Evolutionary conservation across 345 rosid genomes (phyloP).

Genomic region (Populus alba): DNA sequence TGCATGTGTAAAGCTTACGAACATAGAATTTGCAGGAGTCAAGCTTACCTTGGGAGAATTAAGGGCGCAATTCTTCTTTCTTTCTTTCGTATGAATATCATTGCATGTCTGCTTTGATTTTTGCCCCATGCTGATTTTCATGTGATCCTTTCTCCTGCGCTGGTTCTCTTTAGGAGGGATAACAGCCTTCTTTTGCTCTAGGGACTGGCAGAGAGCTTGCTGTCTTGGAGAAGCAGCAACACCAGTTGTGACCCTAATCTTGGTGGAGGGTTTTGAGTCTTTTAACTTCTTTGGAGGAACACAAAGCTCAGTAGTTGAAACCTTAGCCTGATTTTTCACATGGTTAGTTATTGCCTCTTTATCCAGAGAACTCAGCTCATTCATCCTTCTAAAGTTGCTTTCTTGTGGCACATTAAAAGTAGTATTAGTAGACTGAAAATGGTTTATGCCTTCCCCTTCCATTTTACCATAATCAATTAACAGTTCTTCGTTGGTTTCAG

Average conservation of each 20-base stretch:
- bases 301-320: slow-evolving; percentile 15
- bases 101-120: slow-evolving; percentile 33
- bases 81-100: slow-evolving; percentile 35
- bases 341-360: slow-evolving; percentile 20
- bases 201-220: slow-evolving; percentile 31
- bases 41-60: slow-evolving; percentile 36
- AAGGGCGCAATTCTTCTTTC: slow-evolving; percentile 29
- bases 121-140: slow-evolving; percentile 10
- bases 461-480: slow-evolving; percentile 19
- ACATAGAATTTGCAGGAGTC: slow-evolving; percentile 1
- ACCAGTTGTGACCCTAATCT: slow-evolving; percentile 20
- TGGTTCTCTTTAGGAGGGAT: slow-evolving; percentile 36
- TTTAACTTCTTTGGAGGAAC: slow-evolving; percentile 31
- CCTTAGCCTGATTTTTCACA: slow-evolving; percentile 14
- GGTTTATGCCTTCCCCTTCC: slow-evolving; percentile 20
- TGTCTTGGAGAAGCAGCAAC: slow-evolving; percentile 30
- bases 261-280: slow-evolving; percentile 26
- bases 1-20: neutral
- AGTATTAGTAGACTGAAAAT: slow-evolving; percentile 11
- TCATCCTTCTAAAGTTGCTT: slow-evolving; percentile 25
- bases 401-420: slow-evolving; percentile 22
- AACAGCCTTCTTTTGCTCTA: slow-evolving; percentile 28
- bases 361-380: slow-evolving; percentile 20
- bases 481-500: slow-evolving; percentile 17
- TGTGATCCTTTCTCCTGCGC: slow-evolving; percentile 35